Percentiles rank a stretch among this genome's conserved stretches.
phyloP scores from a whole-genome alignment of 257 asterid species.

The Craterostigma plantagineum region DNA sequence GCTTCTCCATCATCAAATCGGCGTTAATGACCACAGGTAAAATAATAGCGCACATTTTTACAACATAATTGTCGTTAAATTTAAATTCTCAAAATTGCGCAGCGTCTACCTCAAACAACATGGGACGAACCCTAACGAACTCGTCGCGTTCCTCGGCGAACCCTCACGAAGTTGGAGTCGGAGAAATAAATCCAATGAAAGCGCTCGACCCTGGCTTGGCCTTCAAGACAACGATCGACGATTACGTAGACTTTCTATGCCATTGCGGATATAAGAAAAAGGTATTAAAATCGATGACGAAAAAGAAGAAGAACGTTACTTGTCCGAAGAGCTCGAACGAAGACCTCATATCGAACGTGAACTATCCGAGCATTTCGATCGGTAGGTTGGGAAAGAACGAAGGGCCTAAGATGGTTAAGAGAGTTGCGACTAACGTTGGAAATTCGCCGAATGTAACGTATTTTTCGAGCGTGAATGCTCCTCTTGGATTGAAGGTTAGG shows the following conservation, averaged over 20 bases:
- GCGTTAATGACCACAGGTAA: constrained; percentile 65
- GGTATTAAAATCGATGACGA: constrained; percentile 20
- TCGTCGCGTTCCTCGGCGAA: constrained; percentile 13
- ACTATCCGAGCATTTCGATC: constrained; percentile 62
- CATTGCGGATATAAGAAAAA: constrained; percentile 30
- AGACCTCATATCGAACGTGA: constrained; percentile 30
- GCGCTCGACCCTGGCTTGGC: constrained; percentile 60
- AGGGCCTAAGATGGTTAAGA: constrained; percentile 24
- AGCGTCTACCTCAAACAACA: constrained; percentile 40
- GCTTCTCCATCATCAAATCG: constrained; percentile 41
- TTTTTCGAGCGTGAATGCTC: constrained; percentile 22
- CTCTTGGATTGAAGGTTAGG: constrained; percentile 26
- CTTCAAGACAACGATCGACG: constrained; percentile 33
- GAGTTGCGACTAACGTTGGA: constrained; percentile 43
- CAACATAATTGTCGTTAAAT: background rate
- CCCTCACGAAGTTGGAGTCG: constrained; percentile 50
- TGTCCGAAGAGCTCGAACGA: constrained; percentile 19
- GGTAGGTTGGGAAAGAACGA: constrained; percentile 14
- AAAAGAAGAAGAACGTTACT: constrained; percentile 21
- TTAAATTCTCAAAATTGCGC: constrained; percentile 1
- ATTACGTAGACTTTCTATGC: constrained; percentile 45
- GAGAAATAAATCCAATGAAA: constrained; percentile 38
- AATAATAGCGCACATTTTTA: background rate
- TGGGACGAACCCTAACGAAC: constrained; percentile 25
- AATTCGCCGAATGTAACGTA: constrained; percentile 19